Conservation (phyloP, 768 basidiomycete genomes). For the Phlebiopsis gigantea region DNA sequence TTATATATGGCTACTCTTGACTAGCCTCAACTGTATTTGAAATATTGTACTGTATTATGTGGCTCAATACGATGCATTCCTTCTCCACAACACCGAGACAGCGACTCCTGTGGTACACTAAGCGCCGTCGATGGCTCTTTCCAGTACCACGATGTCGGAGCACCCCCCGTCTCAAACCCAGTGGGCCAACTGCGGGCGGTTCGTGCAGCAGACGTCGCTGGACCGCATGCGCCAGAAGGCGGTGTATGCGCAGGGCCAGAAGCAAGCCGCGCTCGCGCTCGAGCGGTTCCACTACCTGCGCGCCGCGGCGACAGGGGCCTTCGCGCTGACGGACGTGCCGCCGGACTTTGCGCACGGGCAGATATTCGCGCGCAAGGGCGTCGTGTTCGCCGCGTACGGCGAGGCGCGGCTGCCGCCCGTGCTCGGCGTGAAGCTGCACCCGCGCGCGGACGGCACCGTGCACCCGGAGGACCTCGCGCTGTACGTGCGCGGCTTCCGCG, state of each 20-base stretch:
- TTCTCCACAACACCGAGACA: no score
- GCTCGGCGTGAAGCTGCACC: constrained; percentile 15
- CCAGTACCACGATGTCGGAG: not conserved
- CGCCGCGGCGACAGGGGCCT: constrained; percentile 5
- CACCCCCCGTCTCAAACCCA: not conserved
- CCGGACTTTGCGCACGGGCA: not conserved
- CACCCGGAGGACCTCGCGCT: constrained; percentile 8
- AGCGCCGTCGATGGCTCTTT: no score
- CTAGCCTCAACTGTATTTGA: not conserved
- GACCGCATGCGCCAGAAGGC: not conserved
- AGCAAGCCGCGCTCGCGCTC: not conserved
- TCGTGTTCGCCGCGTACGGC: constrained; percentile 10
- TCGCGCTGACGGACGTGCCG: not conserved
- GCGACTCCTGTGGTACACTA: no score
- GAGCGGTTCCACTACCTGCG: constrained; percentile 6
- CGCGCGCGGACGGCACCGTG: constrained; percentile 12
- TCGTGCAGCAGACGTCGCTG: not conserved
- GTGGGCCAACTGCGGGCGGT: not conserved
- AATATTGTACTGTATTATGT: not conserved
- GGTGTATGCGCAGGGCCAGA: not conserved
- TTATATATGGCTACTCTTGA: not conserved
- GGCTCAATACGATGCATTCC: no score
- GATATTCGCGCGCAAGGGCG: constrained; percentile 2
- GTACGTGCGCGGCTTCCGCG: not conserved
- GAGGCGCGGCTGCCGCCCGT: constrained; percentile 8